Conservation (phyloP, 177 flowering plant genomes). For the Tripterygium wilfordii region DNA sequence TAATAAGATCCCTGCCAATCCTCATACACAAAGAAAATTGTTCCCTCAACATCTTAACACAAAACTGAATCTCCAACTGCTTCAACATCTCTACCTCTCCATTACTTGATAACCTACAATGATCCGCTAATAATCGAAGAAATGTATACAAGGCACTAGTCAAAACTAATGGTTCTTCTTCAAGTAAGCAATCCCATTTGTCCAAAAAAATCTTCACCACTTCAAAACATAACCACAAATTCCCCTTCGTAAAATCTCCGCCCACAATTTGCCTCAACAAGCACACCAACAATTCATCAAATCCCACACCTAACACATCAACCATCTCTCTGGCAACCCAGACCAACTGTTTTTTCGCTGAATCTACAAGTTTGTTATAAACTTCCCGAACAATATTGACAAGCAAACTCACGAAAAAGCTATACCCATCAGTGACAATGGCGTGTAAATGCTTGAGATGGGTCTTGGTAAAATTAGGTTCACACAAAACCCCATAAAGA, state of each 20-base stretch:
- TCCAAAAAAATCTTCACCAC: constrained; percentile 35
- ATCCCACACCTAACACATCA: constrained; percentile 43
- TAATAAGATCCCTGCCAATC: constrained; percentile 78
- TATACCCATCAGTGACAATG: constrained; percentile 74
- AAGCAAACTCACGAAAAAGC: constrained; percentile 35
- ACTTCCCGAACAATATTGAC: constrained; percentile 37
- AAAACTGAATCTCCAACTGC: constrained; percentile 62
- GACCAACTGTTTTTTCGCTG: constrained; percentile 45
- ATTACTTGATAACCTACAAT: constrained; percentile 34
- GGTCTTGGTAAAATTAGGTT: constrained; percentile 38
- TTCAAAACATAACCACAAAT: constrained; percentile 68
- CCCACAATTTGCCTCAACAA: constrained; percentile 72
- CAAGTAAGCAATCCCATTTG: constrained; percentile 53
- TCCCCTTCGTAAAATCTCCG: constrained; percentile 70
- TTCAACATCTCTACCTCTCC: constrained; percentile 35
- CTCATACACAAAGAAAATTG: constrained; percentile 53
- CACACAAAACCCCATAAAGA: constrained; percentile 50
- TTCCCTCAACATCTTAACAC: constrained; percentile 60
- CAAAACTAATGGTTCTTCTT: constrained; percentile 43
- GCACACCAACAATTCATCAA: constrained; percentile 48
- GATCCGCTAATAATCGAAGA: constrained; percentile 71
- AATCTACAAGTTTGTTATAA: constrained; percentile 43
- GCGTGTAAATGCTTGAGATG: constrained; percentile 72
- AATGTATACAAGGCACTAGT: constrained; percentile 50
- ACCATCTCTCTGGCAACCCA: constrained; percentile 50